Percentiles rank a stretch among this genome's conserved stretches.
phyloP scores from a whole-genome alignment of 2,329 filamentous ascomycete species.

The Monosporascus sp. region DNA sequence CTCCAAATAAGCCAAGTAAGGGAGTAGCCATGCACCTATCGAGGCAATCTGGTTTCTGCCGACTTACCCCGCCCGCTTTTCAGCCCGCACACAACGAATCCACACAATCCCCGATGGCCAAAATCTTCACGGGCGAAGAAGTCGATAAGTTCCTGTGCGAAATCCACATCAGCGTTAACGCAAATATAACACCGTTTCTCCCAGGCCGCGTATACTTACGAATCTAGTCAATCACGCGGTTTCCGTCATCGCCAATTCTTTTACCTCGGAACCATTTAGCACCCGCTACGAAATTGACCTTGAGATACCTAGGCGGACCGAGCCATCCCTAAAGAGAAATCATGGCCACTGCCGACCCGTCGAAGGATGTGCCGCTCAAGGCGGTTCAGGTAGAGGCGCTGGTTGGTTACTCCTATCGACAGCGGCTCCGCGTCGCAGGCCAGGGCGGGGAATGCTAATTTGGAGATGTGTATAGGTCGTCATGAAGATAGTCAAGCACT shows the following conservation, averaged over 20 bases:
- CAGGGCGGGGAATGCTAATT: not conserved
- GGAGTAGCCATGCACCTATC: no score
- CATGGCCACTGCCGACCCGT: slow-evolving; percentile 47
- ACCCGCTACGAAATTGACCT: no score
- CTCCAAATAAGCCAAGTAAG: no score
- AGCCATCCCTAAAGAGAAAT: slow-evolving; percentile 23
- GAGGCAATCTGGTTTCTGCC: slow-evolving; percentile 11
- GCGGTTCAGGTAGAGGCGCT: slow-evolving; percentile 92
- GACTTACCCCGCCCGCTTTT: slow-evolving; percentile 10
- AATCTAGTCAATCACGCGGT: no score
- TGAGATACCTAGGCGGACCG: no score
- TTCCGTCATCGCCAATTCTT: no score
- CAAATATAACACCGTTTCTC: no score
- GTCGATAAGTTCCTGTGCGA: no score
- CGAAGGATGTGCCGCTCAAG: slow-evolving; percentile 68
- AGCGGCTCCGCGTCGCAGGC: no score
- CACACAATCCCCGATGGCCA: slow-evolving; percentile 24
- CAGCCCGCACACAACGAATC: slow-evolving; percentile 24
- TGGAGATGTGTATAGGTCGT: slow-evolving; percentile 58
- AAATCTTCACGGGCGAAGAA: not conserved
- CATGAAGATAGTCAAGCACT: slow-evolving; percentile 98
- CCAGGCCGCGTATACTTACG: no score
- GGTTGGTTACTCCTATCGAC: slow-evolving; percentile 50
- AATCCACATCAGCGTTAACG: no score
- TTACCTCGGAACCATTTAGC: no score